Evolutionary conservation across 148 eudicot genomes (phyloP), one percentile per base, ranked within the genome.

Genomic region (Suaeda aralocaspica): DNA sequence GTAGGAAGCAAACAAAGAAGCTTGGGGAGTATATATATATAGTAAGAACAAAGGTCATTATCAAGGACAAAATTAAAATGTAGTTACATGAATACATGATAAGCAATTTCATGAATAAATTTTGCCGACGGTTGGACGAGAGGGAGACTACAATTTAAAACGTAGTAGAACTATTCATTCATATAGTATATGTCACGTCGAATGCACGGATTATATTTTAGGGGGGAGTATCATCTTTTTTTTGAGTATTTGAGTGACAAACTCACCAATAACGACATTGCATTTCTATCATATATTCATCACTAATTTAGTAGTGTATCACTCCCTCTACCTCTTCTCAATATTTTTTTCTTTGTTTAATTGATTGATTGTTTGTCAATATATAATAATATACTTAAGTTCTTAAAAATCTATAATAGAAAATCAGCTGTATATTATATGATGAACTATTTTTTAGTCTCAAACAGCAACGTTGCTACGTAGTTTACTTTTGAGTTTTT

Each of bases 181-280:
- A n/a, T n/a, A n/a, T n/a, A n/a, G n/a, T n/a, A n/a, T n/a, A n/a
- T 68, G 78, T 75, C 78, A 75, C 68, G 68, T 68, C 73, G 15
- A 49, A 49, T 36, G 45, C 73, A 68, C 68, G 72, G n/a, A n/a
- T n/a, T n/a, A n/a, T n/a, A n/a, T n/a, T n/a, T n/a, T n/a, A n/a
- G n/a, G n/a, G n/a, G n/a, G n/a, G n/a, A n/a, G n/a, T n/a, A n/a
- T n/a, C n/a, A n/a, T n/a, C n/a, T n/a, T n/a, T n/a, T n/a, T n/a
- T n/a, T n/a, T n/a, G n/a, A n/a, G n/a, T n/a, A 15, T 16, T 33
- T 31, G 28, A 13, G 45, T 33, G 39, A 53, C 68, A 34, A 72
- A n/a, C 61, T 68, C 68, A 29, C 31, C 67, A 31, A 50, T 61
- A 36, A 68, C 78, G 68, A 68, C 68, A 29, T 61, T 51, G 45